Conservation (phyloP, 768 basidiomycete species). For the Suillus sp. region DNA sequence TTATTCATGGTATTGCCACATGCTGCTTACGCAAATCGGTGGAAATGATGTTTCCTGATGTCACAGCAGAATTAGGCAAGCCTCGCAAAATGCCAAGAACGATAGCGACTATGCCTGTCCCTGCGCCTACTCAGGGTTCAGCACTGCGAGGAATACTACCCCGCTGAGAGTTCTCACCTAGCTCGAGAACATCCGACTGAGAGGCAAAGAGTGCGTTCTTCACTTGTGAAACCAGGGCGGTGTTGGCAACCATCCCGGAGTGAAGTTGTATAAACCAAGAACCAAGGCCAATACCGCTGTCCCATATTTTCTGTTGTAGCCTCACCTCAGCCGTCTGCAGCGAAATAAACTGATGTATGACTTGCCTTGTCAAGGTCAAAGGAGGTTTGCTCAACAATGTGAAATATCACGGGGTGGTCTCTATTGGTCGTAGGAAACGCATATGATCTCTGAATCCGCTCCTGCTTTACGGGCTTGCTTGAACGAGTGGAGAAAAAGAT, state of each 20-base stretch:
- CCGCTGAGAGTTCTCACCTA: constrained; percentile 51
- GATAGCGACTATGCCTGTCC: constrained; percentile 81
- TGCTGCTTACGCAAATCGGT: constrained; percentile 71
- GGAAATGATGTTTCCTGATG: constrained; percentile 46
- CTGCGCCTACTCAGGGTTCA: constrained; percentile 58
- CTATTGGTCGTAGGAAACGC: constrained; percentile 30
- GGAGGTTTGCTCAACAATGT: constrained; percentile 77
- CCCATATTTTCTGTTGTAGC: constrained; percentile 87
- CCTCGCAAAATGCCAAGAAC: constrained; percentile 61
- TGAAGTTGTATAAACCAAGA: constrained; percentile 64
- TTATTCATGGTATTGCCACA: not conserved
- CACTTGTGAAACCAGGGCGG: constrained; percentile 22
- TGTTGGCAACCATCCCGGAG: constrained; percentile 15
- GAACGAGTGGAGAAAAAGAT: constrained; percentile 45
- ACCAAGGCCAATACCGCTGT: constrained; percentile 85
- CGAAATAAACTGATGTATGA: not conserved
- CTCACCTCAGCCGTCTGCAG: not conserved
- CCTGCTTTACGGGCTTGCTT: constrained; percentile 55
- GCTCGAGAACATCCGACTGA: constrained; percentile 56
- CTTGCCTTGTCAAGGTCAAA: constrained; percentile 93
- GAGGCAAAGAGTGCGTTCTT: constrained; percentile 43
- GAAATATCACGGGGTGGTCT: constrained; percentile 38
- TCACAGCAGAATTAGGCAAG: constrained; percentile 22
- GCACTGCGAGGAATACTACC: not conserved
- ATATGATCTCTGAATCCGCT: constrained; percentile 64